A percentile compares a stretch with the other conserved stretches of the same genome.
Conservation (phyloP, 2,329 filamentous ascomycete species). For the Lasiodiplodia citricola region DNA sequence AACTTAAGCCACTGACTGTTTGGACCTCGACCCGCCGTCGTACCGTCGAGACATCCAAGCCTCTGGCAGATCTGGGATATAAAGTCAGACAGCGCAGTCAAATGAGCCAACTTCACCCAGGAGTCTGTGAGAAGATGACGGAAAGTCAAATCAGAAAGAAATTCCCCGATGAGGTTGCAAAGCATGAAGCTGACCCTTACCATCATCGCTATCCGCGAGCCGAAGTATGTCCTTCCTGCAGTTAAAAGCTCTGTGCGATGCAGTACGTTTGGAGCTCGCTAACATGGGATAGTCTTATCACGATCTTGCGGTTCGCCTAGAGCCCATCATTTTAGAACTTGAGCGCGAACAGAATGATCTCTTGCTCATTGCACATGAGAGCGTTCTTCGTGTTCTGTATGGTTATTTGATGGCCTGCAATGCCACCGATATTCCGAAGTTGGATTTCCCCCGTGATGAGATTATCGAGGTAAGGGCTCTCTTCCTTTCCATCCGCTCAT, state of each 20-base stretch:
- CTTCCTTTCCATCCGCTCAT: not conserved
- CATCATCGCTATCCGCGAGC: slow-evolving; percentile 95
- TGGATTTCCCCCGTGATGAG: slow-evolving; percentile 93
- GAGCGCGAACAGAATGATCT: slow-evolving; percentile 97
- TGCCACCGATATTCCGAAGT: slow-evolving; percentile 87
- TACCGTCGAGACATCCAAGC: slow-evolving; percentile 87
- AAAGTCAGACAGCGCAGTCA: slow-evolving; percentile 90
- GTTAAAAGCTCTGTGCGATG: slow-evolving; percentile 29
- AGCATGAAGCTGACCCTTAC: slow-evolving; percentile 94
- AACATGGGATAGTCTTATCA: slow-evolving; percentile 77
- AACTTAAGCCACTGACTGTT: slow-evolving; percentile 80
- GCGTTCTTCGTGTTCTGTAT: slow-evolving; percentile 94
- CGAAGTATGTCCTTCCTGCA: slow-evolving; percentile 64
- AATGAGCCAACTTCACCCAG: slow-evolving; percentile 96
- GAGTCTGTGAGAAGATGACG: slow-evolving; percentile 92
- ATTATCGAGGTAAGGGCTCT: slow-evolving; percentile 78
- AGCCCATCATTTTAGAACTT: slow-evolving; percentile 96
- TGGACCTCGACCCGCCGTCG: slow-evolving; percentile 94
- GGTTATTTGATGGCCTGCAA: slow-evolving; percentile 99
- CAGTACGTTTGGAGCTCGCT: not conserved
- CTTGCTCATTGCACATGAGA: slow-evolving; percentile 98
- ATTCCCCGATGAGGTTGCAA: slow-evolving; percentile 88
- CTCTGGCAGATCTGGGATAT: slow-evolving; percentile 78
- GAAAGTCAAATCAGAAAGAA: slow-evolving; percentile 79
- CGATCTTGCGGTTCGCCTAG: slow-evolving; percentile 94